Conservation (phyloP, 306 rosid genomes). For the cucumber (Cucumis sativus) region DNA sequence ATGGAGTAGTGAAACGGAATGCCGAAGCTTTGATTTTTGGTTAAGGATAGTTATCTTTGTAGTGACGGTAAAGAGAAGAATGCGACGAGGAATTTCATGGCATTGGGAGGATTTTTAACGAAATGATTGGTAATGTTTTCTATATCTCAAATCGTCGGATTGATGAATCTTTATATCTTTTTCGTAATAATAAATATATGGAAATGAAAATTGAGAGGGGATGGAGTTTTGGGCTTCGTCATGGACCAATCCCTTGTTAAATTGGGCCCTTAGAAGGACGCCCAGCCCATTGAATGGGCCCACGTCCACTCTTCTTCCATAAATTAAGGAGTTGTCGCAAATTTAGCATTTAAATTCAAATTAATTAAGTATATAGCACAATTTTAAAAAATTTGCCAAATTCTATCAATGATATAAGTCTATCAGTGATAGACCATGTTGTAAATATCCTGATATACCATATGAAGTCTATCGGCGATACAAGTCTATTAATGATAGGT, state of each 20-base stretch:
- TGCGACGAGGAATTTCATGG: background rate
- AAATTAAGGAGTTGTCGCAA: too few species aligned
- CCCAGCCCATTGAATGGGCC: background rate
- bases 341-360: too few species aligned
- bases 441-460: too few species aligned
- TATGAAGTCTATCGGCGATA: too few species aligned
- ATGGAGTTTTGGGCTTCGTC: background rate
- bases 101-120: background rate
- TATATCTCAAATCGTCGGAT: background rate
- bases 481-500: too few species aligned
- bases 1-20: background rate
- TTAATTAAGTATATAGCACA: too few species aligned
- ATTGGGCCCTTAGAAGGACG: background rate
- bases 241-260: background rate
- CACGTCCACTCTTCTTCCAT: background rate
- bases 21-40: background rate
- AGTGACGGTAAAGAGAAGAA: background rate
- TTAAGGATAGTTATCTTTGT: background rate
- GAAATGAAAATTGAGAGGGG: too few species aligned
- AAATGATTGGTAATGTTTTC: background rate
- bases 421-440: too few species aligned
- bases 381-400: too few species aligned
- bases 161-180: background rate
- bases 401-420: too few species aligned
- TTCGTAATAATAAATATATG: background rate